Percentiles rank a stretch among this genome's conserved stretches.
These are phyloP conservation scores for Saitozyma sp. DNA, from an alignment of 768 basidiomycete species.

Conservation along the genomic window DNA sequence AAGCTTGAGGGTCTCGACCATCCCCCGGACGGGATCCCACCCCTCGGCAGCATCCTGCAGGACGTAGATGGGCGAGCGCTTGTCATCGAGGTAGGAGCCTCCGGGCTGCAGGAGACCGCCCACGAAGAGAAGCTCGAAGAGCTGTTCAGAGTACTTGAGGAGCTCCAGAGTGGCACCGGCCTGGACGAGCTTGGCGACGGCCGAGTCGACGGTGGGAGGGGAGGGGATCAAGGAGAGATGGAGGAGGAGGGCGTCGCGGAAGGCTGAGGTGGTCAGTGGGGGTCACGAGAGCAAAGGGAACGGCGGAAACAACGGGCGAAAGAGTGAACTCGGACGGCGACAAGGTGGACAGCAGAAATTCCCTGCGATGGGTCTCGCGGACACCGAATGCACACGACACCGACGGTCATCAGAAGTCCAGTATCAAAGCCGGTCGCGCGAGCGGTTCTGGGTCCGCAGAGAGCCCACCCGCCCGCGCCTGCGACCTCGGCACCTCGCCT, in stretches of 20 bases:
- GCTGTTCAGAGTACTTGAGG: slow-evolving; percentile 93
- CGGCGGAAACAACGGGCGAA: not conserved
- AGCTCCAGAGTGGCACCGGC: slow-evolving; percentile 91
- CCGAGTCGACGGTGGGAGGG: slow-evolving; percentile 38
- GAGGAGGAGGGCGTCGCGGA: slow-evolving; percentile 49
- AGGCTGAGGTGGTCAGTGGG: slow-evolving; percentile 26
- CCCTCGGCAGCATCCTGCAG: slow-evolving; percentile 56
- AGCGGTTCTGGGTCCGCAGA: too few species aligned
- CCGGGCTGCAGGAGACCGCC: slow-evolving; percentile 96
- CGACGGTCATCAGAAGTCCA: too few species aligned
- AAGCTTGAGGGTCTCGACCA: slow-evolving; percentile 91
- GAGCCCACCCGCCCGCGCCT: too few species aligned
- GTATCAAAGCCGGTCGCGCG: too few species aligned
- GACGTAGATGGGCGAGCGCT: slow-evolving; percentile 74
- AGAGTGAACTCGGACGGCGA: not conserved
- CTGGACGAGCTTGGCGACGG: slow-evolving; percentile 65
- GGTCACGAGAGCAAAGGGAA: not conserved
- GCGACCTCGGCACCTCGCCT: too few species aligned
- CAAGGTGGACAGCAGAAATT: not conserved
- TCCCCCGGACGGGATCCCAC: slow-evolving; percentile 72
- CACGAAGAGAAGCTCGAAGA: slow-evolving; percentile 94
- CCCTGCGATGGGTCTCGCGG: too few species aligned
- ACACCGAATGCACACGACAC: too few species aligned
- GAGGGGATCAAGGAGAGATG: slow-evolving; percentile 48
- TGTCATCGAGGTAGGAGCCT: slow-evolving; percentile 78